Conservation (phyloP, 1,139 yeast species). For the Protomyces inouyei region DNA sequence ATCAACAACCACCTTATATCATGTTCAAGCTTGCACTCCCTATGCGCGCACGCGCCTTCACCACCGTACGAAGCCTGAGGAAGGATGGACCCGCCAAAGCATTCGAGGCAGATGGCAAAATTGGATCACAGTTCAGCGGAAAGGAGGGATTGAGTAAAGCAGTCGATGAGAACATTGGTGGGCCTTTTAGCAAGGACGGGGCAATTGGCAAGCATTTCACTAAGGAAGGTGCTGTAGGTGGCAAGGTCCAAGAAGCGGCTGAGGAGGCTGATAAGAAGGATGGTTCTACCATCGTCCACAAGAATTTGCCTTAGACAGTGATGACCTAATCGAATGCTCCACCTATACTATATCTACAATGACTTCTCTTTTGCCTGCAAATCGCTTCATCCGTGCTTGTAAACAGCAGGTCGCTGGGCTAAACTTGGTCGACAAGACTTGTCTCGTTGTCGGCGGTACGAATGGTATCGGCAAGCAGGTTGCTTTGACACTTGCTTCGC, state of each 20-base stretch:
- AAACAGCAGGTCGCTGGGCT: not conserved
- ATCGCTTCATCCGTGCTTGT: not conserved
- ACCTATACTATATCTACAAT: not conserved
- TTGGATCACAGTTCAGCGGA: slow-evolving; percentile 21
- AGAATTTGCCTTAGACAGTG: not conserved
- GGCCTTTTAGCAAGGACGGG: slow-evolving; percentile 24
- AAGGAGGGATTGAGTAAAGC: slow-evolving; percentile 17
- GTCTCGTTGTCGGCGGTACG: slow-evolving; percentile 19
- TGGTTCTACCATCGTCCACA: too few species aligned
- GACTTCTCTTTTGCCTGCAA: not conserved
- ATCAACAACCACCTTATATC: not conserved
- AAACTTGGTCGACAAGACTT: slow-evolving; percentile 6
- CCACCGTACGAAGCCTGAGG: not conserved
- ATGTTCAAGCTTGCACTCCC: not conserved
- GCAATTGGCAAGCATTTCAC: slow-evolving; percentile 23
- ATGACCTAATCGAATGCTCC: not conserved
- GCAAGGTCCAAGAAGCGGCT: slow-evolving; percentile 25
- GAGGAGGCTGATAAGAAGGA: slow-evolving; percentile 20
- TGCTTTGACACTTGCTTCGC: slow-evolving; percentile 4
- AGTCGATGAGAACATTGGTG: slow-evolving; percentile 23
- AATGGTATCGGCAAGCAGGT: slow-evolving; percentile 13
- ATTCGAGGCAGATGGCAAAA: slow-evolving; percentile 22
- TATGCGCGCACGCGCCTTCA: not conserved
- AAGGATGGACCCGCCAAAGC: slow-evolving; percentile 11
- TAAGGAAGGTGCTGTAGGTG: slow-evolving; percentile 25